Evolutionary conservation across 2,329 filamentous ascomycete species (phyloP), one percentile per base, ranked within the genome.

Genomic region (Didymella exigua): DNA sequence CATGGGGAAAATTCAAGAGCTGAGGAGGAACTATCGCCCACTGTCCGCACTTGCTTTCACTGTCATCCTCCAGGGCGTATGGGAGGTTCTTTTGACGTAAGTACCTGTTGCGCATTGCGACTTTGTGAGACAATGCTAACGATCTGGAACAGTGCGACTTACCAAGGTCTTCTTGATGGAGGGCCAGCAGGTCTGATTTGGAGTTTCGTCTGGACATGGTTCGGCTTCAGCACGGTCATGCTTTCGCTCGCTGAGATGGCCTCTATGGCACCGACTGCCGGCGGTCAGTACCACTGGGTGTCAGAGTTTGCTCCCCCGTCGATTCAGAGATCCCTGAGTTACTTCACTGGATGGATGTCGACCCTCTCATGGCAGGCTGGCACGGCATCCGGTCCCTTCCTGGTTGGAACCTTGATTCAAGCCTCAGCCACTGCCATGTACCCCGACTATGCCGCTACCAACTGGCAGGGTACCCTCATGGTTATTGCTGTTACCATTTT

Each of bases 331-430:
- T 63, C 62, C 7, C 43, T 71, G 38, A 71, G 68, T 48, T 65
- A 61, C 54, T 63, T 62, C 49, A 61, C 63, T 62, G 77, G 80
- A 4, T 83, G 81, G 81, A 79, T 81, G 69, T 77, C 76, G 0
- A 78, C 78, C 1, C 62, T 83, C 4, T 77, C 76, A 9, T 83
- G 80, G 80, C 80, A 82, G 61, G 78, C 79, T 9, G 79, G 78
- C 13, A 76, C 75, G 23, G 79, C 80, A 10, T 78, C 76, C 4
- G 79, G 79, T 2, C 75, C 77, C 0, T 82, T 80, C 59, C 71
- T 82, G 8, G 77, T 78, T 0, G 80, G 79, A 5, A 80, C 77
- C 0, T 63, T 82, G 36, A 80, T 82, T 31, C 79, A 82, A 51
- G 72, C 75, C 2, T 70, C 63, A 4, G 68, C 78, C 10, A 76